phyloP scores from a whole-genome alignment of 2,329 filamentous ascomycete species.

The Teratosphaeria gauchensis region DNA sequence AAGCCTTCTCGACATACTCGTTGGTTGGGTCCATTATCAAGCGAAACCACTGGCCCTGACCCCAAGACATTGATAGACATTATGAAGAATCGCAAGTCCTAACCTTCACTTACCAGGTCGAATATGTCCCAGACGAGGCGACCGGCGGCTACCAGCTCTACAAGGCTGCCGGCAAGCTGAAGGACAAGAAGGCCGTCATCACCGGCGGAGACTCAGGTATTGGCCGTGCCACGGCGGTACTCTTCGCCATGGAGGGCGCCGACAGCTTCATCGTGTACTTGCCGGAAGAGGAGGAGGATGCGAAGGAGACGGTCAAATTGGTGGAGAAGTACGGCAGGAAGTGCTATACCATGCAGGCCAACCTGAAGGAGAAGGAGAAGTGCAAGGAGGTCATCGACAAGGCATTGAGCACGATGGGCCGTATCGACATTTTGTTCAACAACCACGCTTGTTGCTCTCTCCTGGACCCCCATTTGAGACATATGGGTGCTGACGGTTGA shows the following conservation, averaged over 20 bases:
- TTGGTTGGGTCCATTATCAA: background rate
- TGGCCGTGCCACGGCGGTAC: conserved; percentile 62
- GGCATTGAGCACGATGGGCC: conserved; percentile 55
- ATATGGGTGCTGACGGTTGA: background rate
- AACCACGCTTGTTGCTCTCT: conserved; percentile 45
- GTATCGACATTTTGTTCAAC: conserved; percentile 65
- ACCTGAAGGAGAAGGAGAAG: conserved; percentile 56
- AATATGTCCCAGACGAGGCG: conserved; percentile 57
- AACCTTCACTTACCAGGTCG: conserved; percentile 17
- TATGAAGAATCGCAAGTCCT: background rate
- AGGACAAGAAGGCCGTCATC: conserved; percentile 66
- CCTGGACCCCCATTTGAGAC: background rate
- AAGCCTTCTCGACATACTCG: background rate
- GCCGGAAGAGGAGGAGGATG: conserved; percentile 66
- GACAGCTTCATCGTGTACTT: conserved; percentile 65
- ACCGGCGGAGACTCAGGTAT: conserved; percentile 76
- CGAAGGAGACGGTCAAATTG: conserved; percentile 60
- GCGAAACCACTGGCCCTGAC: background rate
- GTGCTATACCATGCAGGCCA: conserved; percentile 54
- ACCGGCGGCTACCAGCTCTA: conserved; percentile 58
- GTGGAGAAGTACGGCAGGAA: conserved; percentile 59
- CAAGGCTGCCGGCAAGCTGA: conserved; percentile 64
- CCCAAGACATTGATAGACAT: background rate
- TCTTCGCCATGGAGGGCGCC: conserved; percentile 75
- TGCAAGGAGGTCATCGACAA: conserved; percentile 61